Base-by-base conservation (phyloP, 2,329 filamentous ascomycete species). In the Aspergillus japonicus region DNA sequence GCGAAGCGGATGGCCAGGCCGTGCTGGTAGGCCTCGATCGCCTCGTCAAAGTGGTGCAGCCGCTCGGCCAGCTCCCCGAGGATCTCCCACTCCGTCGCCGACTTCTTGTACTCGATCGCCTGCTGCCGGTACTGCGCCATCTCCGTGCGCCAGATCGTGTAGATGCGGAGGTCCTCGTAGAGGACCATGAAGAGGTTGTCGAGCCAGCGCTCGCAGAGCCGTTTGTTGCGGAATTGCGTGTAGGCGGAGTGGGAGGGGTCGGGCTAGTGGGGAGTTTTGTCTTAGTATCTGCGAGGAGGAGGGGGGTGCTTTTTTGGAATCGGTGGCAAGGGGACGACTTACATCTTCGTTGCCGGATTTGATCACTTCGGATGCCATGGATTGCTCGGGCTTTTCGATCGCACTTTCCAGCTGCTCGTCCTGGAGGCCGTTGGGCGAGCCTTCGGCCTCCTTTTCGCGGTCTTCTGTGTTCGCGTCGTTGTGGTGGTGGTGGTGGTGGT, bases 151-250 rank as follows among this genome's bases (percentile, higher is more conserved):
- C 95, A 99, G 75, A 99, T 99, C 12, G 95, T 99, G 81, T 99
- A 99, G 50, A 99, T 94, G 53, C 95, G 91, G 19, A 99, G 84
- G 71, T 99, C 95, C 76, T 99, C 95, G 75, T 99, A 99, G 2
- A 99, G 84, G 0, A 98, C 95, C 95, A 99, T 99, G 80, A 99
- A 99, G 23, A 99, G 84, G 70, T 96, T 98, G 77, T 99, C 95
- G 2, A 99, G 85, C 95, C 95, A 99, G 67, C 95, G 88, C 77
- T 99, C 95, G 71, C 95, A 99, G 1, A 99, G 85, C 0, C 95
- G 89, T 80, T 99, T 99, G 77, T 97, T 96, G 74, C 96, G 95
- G 72, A 99, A 92, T 68, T 94, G 91, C 6, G 92, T 93, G 67
- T 96, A 90, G 66, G 90, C 84, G 58, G 89, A 85, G 65, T 92